A percentile compares a stretch with the other conserved stretches of the same genome.
phyloP scores from a whole-genome alignment of 768 basidiomycete species.

The Kwoniella sp. region DNA sequence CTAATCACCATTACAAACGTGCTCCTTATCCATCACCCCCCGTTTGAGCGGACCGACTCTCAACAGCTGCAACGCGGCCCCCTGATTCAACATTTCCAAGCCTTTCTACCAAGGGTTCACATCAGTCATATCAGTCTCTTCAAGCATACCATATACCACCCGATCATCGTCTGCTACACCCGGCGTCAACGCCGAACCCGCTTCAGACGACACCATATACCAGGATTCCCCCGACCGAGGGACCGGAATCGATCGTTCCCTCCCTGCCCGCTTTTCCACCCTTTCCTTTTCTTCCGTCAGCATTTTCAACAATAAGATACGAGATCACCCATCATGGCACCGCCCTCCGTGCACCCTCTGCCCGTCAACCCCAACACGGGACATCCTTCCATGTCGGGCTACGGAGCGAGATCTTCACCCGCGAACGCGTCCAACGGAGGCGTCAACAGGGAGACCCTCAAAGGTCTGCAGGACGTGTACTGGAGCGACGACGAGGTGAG shows the following conservation, averaged over 20 bases:
- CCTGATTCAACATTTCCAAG: conserved; percentile 3
- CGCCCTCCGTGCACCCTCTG: conserved; percentile 36
- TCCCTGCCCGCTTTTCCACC: background rate
- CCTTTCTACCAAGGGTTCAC: background rate
- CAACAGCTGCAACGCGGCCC: too few relatives aligned
- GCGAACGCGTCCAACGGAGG: conserved; percentile 31
- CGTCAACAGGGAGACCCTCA: conserved; percentile 46
- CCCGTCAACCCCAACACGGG: conserved; percentile 44
- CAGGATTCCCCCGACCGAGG: background rate
- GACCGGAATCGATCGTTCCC: too few relatives aligned
- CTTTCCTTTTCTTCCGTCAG: background rate
- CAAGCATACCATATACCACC: too few relatives aligned
- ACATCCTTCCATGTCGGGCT: conserved; percentile 20
- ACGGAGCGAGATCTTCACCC: conserved; percentile 10
- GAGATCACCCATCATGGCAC: conserved; percentile 16
- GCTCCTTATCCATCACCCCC: too few relatives aligned
- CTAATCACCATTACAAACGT: too few relatives aligned
- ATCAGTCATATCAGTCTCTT: background rate
- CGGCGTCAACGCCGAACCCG: background rate
- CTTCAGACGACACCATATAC: background rate
- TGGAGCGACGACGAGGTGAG: conserved; percentile 52
- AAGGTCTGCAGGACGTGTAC: conserved; percentile 49
- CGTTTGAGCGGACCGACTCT: too few relatives aligned
- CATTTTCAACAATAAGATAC: too few relatives aligned
- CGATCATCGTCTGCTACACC: background rate